Evolutionary conservation across 306 rosid genomes (phyloP).

Genomic region (Cucurbita ficifolia): DNA sequence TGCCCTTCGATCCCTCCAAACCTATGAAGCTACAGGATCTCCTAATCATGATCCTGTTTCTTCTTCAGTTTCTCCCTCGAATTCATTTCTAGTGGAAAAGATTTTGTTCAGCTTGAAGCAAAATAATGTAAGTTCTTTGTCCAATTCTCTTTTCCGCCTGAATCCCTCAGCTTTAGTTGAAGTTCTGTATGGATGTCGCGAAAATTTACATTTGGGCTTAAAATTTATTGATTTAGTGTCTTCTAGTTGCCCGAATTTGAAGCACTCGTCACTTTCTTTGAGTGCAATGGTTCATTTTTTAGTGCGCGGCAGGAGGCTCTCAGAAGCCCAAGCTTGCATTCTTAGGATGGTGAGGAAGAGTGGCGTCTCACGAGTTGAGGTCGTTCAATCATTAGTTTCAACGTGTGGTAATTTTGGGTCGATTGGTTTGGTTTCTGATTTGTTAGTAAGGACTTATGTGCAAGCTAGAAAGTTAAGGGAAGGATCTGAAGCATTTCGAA

Average conservation of each 20-base stretch:
- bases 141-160: slow-evolving; percentile 22
- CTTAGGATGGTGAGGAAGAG: slow-evolving; percentile 59
- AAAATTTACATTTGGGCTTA: slow-evolving; percentile 20
- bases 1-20: not conserved
- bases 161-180: slow-evolving; percentile 30
- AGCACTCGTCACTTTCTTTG: slow-evolving; percentile 38
- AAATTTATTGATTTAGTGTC: slow-evolving; percentile 23
- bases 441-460: slow-evolving; percentile 69
- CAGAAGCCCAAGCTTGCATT: slow-evolving; percentile 63
- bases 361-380: slow-evolving; percentile 47
- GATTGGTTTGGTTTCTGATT: slow-evolving; percentile 33
- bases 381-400: slow-evolving; percentile 38
- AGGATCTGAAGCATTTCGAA: slow-evolving; percentile 51
- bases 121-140: slow-evolving; percentile 19
- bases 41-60: slow-evolving; percentile 2
- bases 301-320: slow-evolving; percentile 31
- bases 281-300: slow-evolving; percentile 46
- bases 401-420: slow-evolving; percentile 4
- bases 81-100: slow-evolving; percentile 40
- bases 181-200: slow-evolving; percentile 34
- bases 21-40: not conserved
- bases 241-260: slow-evolving; percentile 25
- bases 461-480: slow-evolving; percentile 76
- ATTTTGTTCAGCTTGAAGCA: slow-evolving; percentile 39
- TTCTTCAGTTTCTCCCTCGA: slow-evolving; percentile 19